These are phyloP conservation scores for Trypanosoma scelopori DNA, from an alignment of 208 protist genomes.

Conservation along the genomic window DNA sequence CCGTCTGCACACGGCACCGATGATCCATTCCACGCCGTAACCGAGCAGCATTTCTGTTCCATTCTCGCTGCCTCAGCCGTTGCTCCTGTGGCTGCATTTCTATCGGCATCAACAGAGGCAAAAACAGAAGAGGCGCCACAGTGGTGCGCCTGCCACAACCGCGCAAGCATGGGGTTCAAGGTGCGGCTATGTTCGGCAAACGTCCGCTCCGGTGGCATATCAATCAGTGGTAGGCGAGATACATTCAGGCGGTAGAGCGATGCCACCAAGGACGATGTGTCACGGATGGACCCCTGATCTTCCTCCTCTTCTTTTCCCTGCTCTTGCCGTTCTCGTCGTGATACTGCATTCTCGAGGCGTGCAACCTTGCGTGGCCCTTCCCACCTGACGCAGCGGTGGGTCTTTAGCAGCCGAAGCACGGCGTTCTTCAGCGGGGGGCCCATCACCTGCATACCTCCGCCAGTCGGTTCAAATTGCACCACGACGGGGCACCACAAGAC, in stretches of 20 bases:
- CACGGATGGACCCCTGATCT: too few relatives aligned
- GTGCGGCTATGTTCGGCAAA: constrained; percentile 1
- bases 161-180: neutral
- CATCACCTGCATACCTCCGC: constrained; percentile 64
- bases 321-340: neutral
- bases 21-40: neutral
- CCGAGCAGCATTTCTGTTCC: neutral
- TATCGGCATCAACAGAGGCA: neutral
- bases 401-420: constrained; percentile 9
- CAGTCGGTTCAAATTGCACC: constrained; percentile 54
- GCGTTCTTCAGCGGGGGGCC: constrained; percentile 48
- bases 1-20: constrained; percentile 6
- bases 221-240: constrained; percentile 21
- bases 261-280: neutral
- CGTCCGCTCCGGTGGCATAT: constrained; percentile 6
- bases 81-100: neutral
- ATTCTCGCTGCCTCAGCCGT: neutral
- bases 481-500: constrained; percentile 45
- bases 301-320: neutral
- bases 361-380: constrained; percentile 2
- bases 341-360: constrained; percentile 9
- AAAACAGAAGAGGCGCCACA: neutral
- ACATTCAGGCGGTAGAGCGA: constrained; percentile 31
- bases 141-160: constrained; percentile 20
- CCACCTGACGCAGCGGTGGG: neutral